Percentiles rank a stretch among this genome's conserved stretches.
phyloP scores from a whole-genome alignment of 352 stramenopile species.

The Globisporangium alternatum region DNA sequence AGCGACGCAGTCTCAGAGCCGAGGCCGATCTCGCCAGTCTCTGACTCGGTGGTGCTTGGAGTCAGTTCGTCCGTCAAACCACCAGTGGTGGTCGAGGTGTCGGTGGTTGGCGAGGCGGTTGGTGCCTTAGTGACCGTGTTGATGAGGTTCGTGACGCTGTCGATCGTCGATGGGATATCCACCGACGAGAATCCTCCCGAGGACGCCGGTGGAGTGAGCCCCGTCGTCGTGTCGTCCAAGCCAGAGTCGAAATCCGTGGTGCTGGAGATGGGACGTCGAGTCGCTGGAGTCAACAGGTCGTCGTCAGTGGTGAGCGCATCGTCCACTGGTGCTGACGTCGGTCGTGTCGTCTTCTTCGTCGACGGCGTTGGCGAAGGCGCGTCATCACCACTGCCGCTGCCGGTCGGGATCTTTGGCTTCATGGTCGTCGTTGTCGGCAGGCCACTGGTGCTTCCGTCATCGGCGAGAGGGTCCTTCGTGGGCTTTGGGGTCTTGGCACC shows the following conservation, averaged over 20 bases:
- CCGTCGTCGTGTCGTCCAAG: neutral
- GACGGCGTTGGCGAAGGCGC: neutral
- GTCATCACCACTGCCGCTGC: neutral
- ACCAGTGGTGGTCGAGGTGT: neutral
- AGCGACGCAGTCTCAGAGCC: neutral
- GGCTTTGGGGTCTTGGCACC: neutral
- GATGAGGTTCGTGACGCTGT: neutral
- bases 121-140: neutral
- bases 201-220: neutral
- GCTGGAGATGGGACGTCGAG: neutral
- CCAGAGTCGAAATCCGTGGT: neutral
- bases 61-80: neutral
- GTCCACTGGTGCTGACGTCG: neutral
- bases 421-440: neutral
- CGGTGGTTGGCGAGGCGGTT: neutral
- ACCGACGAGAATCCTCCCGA: neutral
- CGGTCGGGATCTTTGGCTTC: neutral
- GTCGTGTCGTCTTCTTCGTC: neutral
- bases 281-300: neutral
- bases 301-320: neutral
- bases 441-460: neutral
- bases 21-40: neutral
- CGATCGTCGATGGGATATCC: neutral
- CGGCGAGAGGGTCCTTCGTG: neutral
- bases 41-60: neutral